Base-by-base conservation (phyloP, 2,329 filamentous ascomycete genomes). In the Uncinocarpus reesii region DNA sequence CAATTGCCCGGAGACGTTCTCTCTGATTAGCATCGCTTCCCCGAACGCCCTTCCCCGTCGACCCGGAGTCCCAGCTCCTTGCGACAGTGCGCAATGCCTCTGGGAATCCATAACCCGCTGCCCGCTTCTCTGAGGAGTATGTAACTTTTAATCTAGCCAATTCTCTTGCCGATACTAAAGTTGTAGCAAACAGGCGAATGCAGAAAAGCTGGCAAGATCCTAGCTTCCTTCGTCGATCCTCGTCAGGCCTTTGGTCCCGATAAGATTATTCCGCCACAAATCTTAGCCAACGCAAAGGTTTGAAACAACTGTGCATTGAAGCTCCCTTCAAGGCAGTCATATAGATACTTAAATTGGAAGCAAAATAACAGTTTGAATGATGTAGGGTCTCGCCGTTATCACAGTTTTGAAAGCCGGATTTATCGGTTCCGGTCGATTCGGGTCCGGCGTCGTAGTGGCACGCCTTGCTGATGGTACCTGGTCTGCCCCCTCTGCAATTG, bases 171-270 rank as follows among this genome's bases (percentile, higher is more conserved):
- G 11, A 26, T 43, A 57, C 60, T 64, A 62, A 67, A 65, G 52
- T 49, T 43, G 56, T 48, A 50, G 24, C 20, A 42, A 18, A 50
- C 57, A 95, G 90, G 87, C 73, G 92, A 98, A 73, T 96, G 92
- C 72, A 92, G 84, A 68, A 98, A 98, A 71, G 92, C 88, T 64
- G 85, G 85, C 63, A 95, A 94, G 75, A 96, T 96, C 61, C 78
- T 98, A 58, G 79, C 85, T 38, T 94, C 89, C 10, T 98, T 98
- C 65, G 79, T 96, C 64, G 92, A 96, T 64, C 92, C 92, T 16
- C 79, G 82, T 62, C 90, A 96, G 72, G 73, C 90, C 16, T 95
- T 96, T 66, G 88, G 90, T 4, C 90, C 92, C 48, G 92, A 96
- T 68, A 96, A 96, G 69, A 82, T 98, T 64, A 98, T 98, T 59